phyloP scores from a whole-genome alignment of 2,329 filamentous ascomycete species.

The Ustilaginoidea virens region DNA sequence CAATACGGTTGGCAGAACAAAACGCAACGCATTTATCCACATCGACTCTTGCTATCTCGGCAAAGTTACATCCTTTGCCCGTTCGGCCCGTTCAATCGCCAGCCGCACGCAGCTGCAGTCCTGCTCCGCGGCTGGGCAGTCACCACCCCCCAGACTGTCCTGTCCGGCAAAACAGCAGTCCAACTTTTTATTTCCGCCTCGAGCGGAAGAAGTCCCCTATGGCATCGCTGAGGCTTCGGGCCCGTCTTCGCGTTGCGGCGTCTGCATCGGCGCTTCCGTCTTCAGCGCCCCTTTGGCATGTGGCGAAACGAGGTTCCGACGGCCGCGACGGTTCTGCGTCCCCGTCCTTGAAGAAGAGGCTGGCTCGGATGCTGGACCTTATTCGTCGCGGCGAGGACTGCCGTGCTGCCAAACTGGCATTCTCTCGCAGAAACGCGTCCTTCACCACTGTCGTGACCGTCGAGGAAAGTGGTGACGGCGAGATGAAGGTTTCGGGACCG shows the following conservation, averaged over 20 bases:
- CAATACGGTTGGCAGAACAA: too few species aligned
- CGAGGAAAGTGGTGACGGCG: constrained; percentile 43
- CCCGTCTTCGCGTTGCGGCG: constrained; percentile 13
- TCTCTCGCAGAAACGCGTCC: constrained; percentile 34
- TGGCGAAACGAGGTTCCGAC: too few species aligned
- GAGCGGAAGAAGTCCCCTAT: constrained; percentile 21
- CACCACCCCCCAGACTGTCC: too few species aligned
- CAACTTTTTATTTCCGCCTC: not conserved
- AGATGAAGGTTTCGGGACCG: constrained; percentile 34
- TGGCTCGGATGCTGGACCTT: constrained; percentile 34
- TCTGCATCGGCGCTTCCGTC: constrained; percentile 6
- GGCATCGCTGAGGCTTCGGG: constrained; percentile 26
- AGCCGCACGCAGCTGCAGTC: too few species aligned
- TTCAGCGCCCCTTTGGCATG: too few species aligned
- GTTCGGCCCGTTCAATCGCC: too few species aligned
- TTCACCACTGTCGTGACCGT: constrained; percentile 43
- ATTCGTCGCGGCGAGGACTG: constrained; percentile 30
- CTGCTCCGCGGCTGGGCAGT: too few species aligned
- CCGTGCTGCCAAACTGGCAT: constrained; percentile 22
- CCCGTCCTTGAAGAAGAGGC: constrained; percentile 37
- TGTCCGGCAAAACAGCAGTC: too few species aligned
- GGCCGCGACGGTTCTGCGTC: too few species aligned
- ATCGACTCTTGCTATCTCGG: too few species aligned
- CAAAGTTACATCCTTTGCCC: too few species aligned
- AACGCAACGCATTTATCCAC: too few species aligned